A percentile compares a stretch with the other conserved stretches of the same genome.
Conservation (phyloP, 2,329 filamentous ascomycete species). For the Microcera coccophila region DNA sequence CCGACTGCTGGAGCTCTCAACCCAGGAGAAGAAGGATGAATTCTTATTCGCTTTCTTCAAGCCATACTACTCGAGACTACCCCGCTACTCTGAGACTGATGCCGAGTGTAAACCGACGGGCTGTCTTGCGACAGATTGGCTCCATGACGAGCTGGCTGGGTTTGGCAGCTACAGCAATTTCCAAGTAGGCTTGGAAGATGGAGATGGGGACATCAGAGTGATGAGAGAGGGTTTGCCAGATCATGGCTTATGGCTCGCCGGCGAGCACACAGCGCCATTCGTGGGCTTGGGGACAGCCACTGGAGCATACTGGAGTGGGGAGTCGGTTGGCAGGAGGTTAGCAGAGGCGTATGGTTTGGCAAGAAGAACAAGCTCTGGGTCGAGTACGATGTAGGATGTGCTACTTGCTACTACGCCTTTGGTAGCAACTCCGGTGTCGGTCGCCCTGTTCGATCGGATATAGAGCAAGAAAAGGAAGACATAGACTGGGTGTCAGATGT, state of each 20-base stretch:
- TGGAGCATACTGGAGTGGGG: constrained; percentile 89
- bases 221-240: constrained; percentile 62
- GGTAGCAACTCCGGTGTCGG: background rate
- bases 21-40: constrained; percentile 46
- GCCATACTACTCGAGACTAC: constrained; percentile 74
- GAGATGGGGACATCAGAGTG: constrained; percentile 66
- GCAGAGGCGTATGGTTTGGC: constrained; percentile 47
- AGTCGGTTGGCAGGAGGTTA: constrained; percentile 67
- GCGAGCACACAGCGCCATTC: constrained; percentile 88
- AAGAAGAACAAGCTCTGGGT: constrained; percentile 12
- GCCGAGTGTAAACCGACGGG: constrained; percentile 59
- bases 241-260: constrained; percentile 76
- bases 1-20: constrained; percentile 38
- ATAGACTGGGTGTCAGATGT: too few relatives aligned
- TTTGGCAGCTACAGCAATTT: constrained; percentile 85
- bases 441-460: background rate
- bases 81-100: constrained; percentile 55
- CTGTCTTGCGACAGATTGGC: constrained; percentile 71
- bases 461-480: background rate
- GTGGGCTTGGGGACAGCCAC: constrained; percentile 83
- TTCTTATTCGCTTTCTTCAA: constrained; percentile 64
- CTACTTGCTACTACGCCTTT: background rate
- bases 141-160: constrained; percentile 72
- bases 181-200: constrained; percentile 66
- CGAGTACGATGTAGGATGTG: constrained; percentile 5